Evolutionary conservation across 441 rosid genomes (phyloP).

Genomic region (Omphalea diandra): DNA sequence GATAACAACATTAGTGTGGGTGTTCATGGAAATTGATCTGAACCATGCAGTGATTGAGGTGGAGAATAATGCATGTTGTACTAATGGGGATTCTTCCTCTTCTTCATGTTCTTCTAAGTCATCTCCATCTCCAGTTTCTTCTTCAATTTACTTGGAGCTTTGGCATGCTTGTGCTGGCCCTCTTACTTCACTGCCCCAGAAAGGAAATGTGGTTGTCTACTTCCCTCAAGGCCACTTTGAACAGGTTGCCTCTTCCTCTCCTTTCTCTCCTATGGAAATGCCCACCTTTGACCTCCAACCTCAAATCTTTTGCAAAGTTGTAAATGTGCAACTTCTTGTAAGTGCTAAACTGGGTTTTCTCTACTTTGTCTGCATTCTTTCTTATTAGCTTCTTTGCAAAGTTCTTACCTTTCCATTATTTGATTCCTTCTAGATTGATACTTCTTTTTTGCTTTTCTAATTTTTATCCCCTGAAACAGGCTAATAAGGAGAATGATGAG

Average conservation of each 20-base stretch:
- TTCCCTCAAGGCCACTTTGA: constrained; percentile 91
- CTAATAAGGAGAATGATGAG: constrained; percentile 93
- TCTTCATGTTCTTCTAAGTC: constrained; percentile 62
- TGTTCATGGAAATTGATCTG: constrained; percentile 89
- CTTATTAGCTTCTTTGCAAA: constrained; percentile 1
- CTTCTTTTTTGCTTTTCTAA: constrained; percentile 18
- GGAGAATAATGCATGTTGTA: constrained; percentile 45
- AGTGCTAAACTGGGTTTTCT: constrained; percentile 26
- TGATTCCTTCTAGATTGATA: background rate
- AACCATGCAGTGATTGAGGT: constrained; percentile 61
- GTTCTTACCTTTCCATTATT: background rate
- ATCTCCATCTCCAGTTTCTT: constrained; percentile 44
- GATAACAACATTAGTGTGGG: constrained; percentile 24
- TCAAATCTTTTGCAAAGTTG: constrained; percentile 73
- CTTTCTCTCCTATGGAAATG: constrained; percentile 51
- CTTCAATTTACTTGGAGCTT: constrained; percentile 74
- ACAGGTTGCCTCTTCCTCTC: constrained; percentile 49
- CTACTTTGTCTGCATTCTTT: background rate
- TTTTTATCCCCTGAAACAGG: constrained; percentile 40
- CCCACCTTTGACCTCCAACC: constrained; percentile 63
- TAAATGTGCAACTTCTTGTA: constrained; percentile 70
- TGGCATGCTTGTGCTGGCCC: constrained; percentile 99
- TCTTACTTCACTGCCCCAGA: constrained; percentile 73
- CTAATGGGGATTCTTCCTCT: constrained; percentile 57
- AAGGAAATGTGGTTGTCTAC: constrained; percentile 79